Base-by-base conservation (phyloP, 306 rosid species). In the Cicer judaicum region DNA sequence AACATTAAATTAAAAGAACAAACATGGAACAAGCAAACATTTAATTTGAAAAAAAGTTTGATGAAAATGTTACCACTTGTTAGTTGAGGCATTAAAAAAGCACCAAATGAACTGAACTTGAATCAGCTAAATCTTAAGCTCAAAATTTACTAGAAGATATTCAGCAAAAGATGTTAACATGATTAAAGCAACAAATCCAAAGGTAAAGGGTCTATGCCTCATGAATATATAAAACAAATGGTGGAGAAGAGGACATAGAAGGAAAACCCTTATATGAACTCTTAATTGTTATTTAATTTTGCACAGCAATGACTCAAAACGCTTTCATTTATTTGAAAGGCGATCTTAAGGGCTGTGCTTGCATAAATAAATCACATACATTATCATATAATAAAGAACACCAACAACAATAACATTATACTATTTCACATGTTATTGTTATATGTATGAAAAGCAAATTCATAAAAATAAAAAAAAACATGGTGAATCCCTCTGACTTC, bases 341-440 rank as follows among this genome's bases (percentile, higher is more conserved):
- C 98, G 91, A 92, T 87, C 98, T 90, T 89, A 90, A 89, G 98
- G 94, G 98, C 92, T 24, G 81, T 87, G 93, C 98, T 80, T 78
- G 15, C 7, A n/a, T n/a, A 13, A n/a, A n/a, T 49, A 13, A 49
- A 13, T 7, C 16, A n/a, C 5, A 29, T 4, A 29, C 5, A 0
- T 3, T 29, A 4, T 4, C 36, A 29, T 29, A 29, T 4, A 29
- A 4, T 29, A 29, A 29, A 29, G 36, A 29, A 29, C 36, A 29
- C 36, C 36, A 29, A 29, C 1, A 34, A 13, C 11, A 16, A 24
- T 24, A 24, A 24, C 34, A 24, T 3, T 24, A 24, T 2, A 2
- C 4, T 24, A 24, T 24, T 24, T 24, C 4, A 2, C 34, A 24
- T 24, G 4, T 0, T 24, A 24, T 24, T 2, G 34, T 54, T 10